Base-by-base conservation (phyloP, 192 early-diverging fungal genomes). In the Coemansia brasiliensis region DNA sequence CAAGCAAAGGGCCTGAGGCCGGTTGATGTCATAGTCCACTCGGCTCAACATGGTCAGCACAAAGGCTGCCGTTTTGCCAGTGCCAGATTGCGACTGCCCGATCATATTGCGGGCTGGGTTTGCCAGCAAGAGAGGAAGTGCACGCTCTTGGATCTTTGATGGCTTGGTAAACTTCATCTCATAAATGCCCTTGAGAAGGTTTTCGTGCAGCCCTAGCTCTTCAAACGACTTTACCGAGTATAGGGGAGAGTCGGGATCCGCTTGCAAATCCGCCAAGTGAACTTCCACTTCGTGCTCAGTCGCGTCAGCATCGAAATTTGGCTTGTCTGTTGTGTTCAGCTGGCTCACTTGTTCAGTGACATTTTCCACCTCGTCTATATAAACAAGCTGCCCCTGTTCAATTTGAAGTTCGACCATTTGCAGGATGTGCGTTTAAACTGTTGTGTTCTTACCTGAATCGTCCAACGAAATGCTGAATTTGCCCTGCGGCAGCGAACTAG, bases 21-120 rank as follows among this genome's bases (percentile, higher is more conserved):
- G 63, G 18, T 87, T 58, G 5, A 85, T 49, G 40, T 72, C 82
- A 46, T 79, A 82, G 65, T 97, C 87, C 40, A 97, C 82, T 18
- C 96, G 85, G 57, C 86, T 87, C 10, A 98, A 83, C 85, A 98
- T 96, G 0, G 92, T 91, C 40, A 98, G 80, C 2, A 86, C 88
- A 74, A 98, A 98, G 8, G 94, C 94, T 0, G 96, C 96, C 17
- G 96, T 97, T 74, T 98, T 98, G 37, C 95, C 96, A 0, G 96
- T 98, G 61, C 96, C 96, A 13, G 93, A 93, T 71, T 97, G 95
- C 55, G 94, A 96, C 79, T 98, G 96, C 0, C 92, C 96, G 65
- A 98, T 95, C 92, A 98, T 90, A 69, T 98, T 97, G 64, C 79
- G 85, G 6, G 94, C 87, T 73, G 96, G 96, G 63, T 89, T 86